Base-by-base conservation (phyloP, 75 land plant species). In the Cupressus sempervirens region DNA sequence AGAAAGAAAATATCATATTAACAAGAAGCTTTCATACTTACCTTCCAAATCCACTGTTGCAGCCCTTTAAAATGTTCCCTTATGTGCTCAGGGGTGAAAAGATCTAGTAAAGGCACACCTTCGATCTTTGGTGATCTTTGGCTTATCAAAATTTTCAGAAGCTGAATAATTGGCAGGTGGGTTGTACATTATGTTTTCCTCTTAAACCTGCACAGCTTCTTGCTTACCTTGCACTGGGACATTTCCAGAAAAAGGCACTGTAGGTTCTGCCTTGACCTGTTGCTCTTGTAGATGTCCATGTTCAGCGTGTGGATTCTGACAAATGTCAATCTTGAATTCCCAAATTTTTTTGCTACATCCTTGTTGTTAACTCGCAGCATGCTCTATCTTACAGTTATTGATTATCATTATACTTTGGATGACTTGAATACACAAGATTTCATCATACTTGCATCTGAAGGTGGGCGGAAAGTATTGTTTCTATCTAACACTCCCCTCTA, bases 1-100 rank as follows among this genome's bases (percentile, higher is more conserved):
- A 77, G 14, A 30, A 26, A 23, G 26, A 0, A 41, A 77, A 77
- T 20, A 10, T 1, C n/a, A 77, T 40, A 18, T 18, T 41, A 77
- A 77, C 48, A 43, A 41, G 30, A 68, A 68, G 73, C 73, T 68
- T 12, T 72, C 32, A 72, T 72, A 72, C 35, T 72, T 12, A 96
- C 99, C 96, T 97, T 97, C 45, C 95, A 94, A 89, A 93, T 91
- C 94, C 95, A 97, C 87, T 97, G 98, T 73, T 93, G 91, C 73
- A 97, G 91, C 85, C 99, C 90, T 41, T 35, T 84, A 52, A 98
- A 95, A 85, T 98, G 99, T 82, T 92, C 95, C 74, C 91, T 94
- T 65, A 96, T 91, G 86, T 96, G 99, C 77, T 98, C 99, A 10
- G 98, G 96, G 29, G 99, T 98, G 81, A 98, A 98, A 50, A 96